Evolutionary conservation across 148 eudicot genomes (phyloP), one percentile per base, ranked within the genome.

Genomic region (Camellia granthamiana): DNA sequence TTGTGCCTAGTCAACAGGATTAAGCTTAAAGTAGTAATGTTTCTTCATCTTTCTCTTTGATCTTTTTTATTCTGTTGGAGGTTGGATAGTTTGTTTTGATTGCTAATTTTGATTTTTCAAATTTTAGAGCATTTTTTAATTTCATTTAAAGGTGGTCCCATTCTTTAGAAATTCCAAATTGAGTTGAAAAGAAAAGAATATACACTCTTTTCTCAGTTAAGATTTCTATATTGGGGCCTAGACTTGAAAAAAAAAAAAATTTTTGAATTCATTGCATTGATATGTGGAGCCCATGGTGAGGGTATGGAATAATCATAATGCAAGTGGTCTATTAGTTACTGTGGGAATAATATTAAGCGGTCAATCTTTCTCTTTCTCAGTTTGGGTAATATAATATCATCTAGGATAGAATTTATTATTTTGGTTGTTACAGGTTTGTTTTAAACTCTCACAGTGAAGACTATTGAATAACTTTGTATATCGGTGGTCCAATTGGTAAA

Each of bases 81-180:
- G 44, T 55, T 54, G 42, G 41, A 5, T 64, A 7, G 68, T 10
- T 23, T 19, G 10, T 64, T 30, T 19, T 64, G 21, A 72, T 74
- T 74, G 77, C n/a, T 58, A 38, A 30, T 7, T 74, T 30, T 30
- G 38, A 30, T 30, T 30, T 30, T 30, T 30, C 38, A 30, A 30
- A 30, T 30, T 30, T 30, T 30, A 30, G 38, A 30, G 38, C 38
- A 30, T 30, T 30, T 30, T 56, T 74, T 18, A 16, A 55, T 58
- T 30, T 55, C 77, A 74, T 74, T 41, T 74, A 7, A 4, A 30
- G 51, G 64, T 41, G 77, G 44, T 38, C 19, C 64, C 23, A 8
- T 58, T 74, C 64, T 16, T 58, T 56, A 58, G 77, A 56, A 52
- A n/a, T 72, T 72, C 43, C 11, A 38, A 21, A 69, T 46, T 69